Base-by-base conservation (phyloP, 306 rosid genomes). In the Pueraria montana region DNA sequence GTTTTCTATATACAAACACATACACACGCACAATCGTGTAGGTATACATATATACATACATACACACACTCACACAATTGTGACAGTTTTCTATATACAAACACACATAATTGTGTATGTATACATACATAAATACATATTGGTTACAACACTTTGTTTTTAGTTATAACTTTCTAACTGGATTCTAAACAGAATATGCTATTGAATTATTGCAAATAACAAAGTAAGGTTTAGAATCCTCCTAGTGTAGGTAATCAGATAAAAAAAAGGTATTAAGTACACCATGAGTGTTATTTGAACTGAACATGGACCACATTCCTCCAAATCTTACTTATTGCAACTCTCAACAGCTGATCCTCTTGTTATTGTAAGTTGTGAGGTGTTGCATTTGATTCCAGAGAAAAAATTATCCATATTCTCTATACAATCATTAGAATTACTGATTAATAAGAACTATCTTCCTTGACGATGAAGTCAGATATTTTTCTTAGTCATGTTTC, bases 401-500 rank as follows among this genome's bases (percentile, higher is more conserved):
- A 69, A 26, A 42, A 20, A 18, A 42, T 3, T 1, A 16, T 10
- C 18, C 52, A 4, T 48, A 8, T 23, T 61, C 27, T 52, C 20
- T 42, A 32, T 14, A 62, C 83, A 52, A 45, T 27, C n/a, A 43
- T 34, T 43, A 14, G 14, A 53, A 53, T n/a, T 58, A 4, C 23
- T 17, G 23, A 11, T 9, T 42, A 10, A 26, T 78, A 34, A 14
- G 74, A 70, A 49, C 2, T 4, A 48, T 56, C 48, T 76, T 84
- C 90, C 98, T 91, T 92, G 84, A 92, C 92, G 11, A 68, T 11
- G 36, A 45, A 83, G 71, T 82, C 88, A 95, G 97, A 90, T 93
- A 86, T 93, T 91, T 89, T 93, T 93, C 91, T 86, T 76, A 62
- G 68, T 93, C 21, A 95, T 95, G 97, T 91, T 93, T 82, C 76